phyloP scores from a whole-genome alignment of 139 green algal species.

The Closterium sp. region DNA sequence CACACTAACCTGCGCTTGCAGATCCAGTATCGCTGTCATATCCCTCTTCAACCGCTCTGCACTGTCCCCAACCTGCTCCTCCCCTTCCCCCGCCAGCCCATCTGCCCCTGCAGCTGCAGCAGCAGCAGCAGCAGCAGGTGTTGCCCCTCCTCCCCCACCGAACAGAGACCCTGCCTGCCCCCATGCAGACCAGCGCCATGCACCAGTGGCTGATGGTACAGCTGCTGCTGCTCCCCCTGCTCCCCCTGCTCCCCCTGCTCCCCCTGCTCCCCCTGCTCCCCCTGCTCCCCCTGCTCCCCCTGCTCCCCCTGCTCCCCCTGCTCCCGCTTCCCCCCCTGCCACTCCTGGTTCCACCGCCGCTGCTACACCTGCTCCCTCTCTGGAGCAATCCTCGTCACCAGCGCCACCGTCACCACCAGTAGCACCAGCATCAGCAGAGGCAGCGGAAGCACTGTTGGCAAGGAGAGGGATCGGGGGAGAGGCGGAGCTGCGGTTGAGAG shows the following conservation, averaged over 20 bases:
- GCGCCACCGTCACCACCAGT: too few relatives aligned
- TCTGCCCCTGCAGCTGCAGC: neutral
- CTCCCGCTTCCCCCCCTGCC: neutral
- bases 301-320: neutral
- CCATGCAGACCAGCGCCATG: neutral
- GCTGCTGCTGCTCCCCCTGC: neutral
- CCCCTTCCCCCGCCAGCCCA: too few relatives aligned
- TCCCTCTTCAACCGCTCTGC: neutral
- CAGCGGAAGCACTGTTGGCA: neutral
- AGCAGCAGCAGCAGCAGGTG: neutral
- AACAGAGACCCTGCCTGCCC: neutral
- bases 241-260: too few relatives aligned
- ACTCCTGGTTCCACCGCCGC: too few relatives aligned
- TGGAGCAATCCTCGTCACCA: too few relatives aligned
- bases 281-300: too few relatives aligned
- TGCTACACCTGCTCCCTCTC: neutral
- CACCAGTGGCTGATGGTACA: neutral
- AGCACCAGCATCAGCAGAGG: neutral
- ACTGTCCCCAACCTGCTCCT: neutral
- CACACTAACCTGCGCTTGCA: too few relatives aligned
- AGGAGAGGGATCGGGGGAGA: neutral
- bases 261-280: neutral
- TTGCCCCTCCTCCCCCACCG: too few relatives aligned
- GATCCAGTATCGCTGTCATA: too few relatives aligned
- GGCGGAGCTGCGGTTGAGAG: neutral